A percentile compares a stretch with the other conserved stretches of the same genome.
These are phyloP conservation scores for Epichloe sp. DNA, from an alignment of 2,329 filamentous ascomycete species.

Conservation along the genomic window DNA sequence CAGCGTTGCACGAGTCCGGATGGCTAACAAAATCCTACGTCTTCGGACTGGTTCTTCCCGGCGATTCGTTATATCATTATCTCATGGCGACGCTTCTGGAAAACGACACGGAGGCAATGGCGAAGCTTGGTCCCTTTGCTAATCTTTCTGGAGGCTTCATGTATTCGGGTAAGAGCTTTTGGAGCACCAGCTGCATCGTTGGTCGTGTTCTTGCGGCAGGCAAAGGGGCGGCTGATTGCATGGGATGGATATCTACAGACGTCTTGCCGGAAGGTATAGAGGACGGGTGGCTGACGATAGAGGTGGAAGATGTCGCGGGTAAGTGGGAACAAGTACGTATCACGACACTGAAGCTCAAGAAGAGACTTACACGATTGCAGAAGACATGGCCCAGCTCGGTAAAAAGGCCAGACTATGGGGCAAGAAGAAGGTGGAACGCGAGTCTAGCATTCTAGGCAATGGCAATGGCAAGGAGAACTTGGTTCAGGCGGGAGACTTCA, in stretches of 20 bases:
- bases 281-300: slow-evolving; percentile 47
- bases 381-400: slow-evolving; percentile 35
- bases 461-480: slow-evolving; percentile 42
- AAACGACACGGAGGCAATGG: slow-evolving; percentile 46
- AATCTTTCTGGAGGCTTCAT: slow-evolving; percentile 53
- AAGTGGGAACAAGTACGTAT: slow-evolving; percentile 13
- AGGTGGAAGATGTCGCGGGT: slow-evolving; percentile 40
- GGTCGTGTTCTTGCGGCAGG: slow-evolving; percentile 52
- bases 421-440: slow-evolving; percentile 44
- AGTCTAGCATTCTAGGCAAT: slow-evolving; percentile 47
- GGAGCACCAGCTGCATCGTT: slow-evolving; percentile 53
- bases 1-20: slow-evolving; percentile 44
- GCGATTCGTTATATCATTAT: slow-evolving; percentile 48
- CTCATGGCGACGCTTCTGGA: slow-evolving; percentile 54
- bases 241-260: slow-evolving; percentile 56
- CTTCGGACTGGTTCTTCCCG: slow-evolving; percentile 51
- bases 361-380: slow-evolving; percentile 15
- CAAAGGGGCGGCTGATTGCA: slow-evolving; percentile 48
- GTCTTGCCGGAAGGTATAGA: slow-evolving; percentile 36
- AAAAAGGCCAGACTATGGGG: slow-evolving; percentile 48
- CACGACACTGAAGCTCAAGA: not conserved
- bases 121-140: slow-evolving; percentile 44
- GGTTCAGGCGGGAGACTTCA: slow-evolving; percentile 48
- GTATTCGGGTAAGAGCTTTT: slow-evolving; percentile 51
- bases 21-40: slow-evolving; percentile 58